Evolutionary conservation across 2,329 filamentous ascomycete genomes (phyloP).

Genomic region (Rugonectria rugulosa): DNA sequence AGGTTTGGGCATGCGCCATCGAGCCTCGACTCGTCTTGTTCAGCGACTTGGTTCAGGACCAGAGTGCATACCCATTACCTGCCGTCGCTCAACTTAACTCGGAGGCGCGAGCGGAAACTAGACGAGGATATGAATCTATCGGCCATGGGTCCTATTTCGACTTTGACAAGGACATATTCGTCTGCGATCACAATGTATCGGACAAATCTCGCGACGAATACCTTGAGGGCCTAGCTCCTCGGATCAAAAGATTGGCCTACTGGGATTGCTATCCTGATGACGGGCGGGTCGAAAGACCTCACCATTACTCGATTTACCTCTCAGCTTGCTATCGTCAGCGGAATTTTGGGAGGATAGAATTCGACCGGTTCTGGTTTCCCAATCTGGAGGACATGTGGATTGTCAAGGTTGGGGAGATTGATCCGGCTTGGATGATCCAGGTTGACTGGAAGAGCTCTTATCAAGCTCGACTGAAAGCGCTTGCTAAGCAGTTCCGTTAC

Average conservation of each 20-base stretch:
- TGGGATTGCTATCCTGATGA: constrained; percentile 52
- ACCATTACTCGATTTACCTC: constrained; percentile 46
- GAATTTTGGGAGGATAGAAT: constrained; percentile 44
- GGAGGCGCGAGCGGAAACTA: constrained; percentile 45
- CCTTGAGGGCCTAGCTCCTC: constrained; percentile 44
- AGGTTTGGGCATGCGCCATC: constrained; percentile 47
- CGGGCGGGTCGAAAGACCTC: constrained; percentile 43
- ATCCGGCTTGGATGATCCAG: constrained; percentile 46
- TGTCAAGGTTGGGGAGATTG: constrained; percentile 49
- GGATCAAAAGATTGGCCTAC: constrained; percentile 46
- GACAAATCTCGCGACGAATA: constrained; percentile 43
- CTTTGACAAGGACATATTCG: constrained; percentile 47
- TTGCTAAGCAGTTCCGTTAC: constrained; percentile 49
- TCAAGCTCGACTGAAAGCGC: constrained; percentile 40
- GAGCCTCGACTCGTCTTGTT: constrained; percentile 48
- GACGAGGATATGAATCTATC: constrained; percentile 45
- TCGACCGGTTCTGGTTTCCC: constrained; percentile 49
- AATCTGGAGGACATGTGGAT: constrained; percentile 50
- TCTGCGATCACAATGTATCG: constrained; percentile 48
- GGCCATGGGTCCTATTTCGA: constrained; percentile 47
- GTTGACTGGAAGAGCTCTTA: constrained; percentile 42
- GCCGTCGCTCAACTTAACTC: constrained; percentile 47
- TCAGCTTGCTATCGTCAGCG: constrained; percentile 42
- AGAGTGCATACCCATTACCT: constrained; percentile 44
- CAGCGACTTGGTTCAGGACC: constrained; percentile 43